Evolutionary conservation across 2,329 filamentous ascomycete species (phyloP).

Genomic region (Aspergillus luchuensis): DNA sequence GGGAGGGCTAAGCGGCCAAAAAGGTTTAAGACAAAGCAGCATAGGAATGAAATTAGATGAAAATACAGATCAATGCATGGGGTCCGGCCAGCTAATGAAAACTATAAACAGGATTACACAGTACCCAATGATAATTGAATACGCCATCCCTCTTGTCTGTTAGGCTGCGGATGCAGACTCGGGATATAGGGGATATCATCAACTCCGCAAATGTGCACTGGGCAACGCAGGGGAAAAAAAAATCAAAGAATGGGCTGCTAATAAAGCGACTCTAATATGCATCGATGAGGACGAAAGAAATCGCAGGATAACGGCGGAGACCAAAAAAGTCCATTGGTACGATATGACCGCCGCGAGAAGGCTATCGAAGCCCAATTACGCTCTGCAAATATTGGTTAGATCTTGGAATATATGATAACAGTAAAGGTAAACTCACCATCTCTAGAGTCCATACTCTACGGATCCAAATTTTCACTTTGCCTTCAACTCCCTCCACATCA

Average conservation of each 20-base stretch:
- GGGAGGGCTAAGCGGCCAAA: neutral
- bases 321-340: conserved; percentile 22
- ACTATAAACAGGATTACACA: conserved; percentile 24
- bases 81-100: conserved; percentile 19
- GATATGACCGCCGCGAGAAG: conserved; percentile 14
- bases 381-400: conserved; percentile 55
- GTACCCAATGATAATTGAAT: conserved; percentile 19
- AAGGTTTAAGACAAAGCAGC: neutral
- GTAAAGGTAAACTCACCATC: conserved; percentile 61
- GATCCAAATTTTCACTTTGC: conserved; percentile 97
- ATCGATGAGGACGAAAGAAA: conserved; percentile 11
- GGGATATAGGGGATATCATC: conserved; percentile 27
- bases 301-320: conserved; percentile 20
- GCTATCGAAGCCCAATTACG: conserved; percentile 74
- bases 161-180: conserved; percentile 17
- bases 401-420: neutral
- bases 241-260: conserved; percentile 14
- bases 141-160: conserved; percentile 23
- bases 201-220: conserved; percentile 21
- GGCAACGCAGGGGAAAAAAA: conserved; percentile 19
- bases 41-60: neutral
- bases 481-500: conserved; percentile 84
- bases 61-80: conserved; percentile 18
- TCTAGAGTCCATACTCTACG: conserved; percentile 96
- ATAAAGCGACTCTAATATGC: conserved; percentile 18